These are phyloP conservation scores for Trichoderma atroviride DNA, from an alignment of 2,329 filamentous ascomycete species.

Conservation along the genomic window DNA sequence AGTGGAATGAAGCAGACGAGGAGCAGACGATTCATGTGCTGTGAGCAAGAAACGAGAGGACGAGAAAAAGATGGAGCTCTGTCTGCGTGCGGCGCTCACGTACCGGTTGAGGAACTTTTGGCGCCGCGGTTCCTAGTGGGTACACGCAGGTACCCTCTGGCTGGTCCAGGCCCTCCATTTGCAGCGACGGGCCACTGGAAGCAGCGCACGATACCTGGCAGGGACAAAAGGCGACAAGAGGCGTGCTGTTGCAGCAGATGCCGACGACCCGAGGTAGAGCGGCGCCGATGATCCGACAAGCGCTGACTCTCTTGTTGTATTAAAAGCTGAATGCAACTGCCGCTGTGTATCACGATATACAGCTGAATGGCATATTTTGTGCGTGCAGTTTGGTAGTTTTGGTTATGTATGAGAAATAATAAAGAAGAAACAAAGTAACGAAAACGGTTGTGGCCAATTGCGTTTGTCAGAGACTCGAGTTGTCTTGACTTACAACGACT, in stretches of 20 bases:
- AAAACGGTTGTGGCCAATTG: not conserved
- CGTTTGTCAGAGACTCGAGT: not conserved
- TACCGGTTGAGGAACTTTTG: slow-evolving; percentile 17
- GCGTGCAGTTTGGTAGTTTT: not conserved
- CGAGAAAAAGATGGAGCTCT: not conserved
- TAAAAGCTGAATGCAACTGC: not conserved
- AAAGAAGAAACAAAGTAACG: not conserved
- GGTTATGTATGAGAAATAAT: not conserved
- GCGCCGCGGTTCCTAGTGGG: slow-evolving; percentile 9
- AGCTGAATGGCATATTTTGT: not conserved
- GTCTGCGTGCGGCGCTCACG: not conserved
- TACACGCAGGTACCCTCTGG: slow-evolving; percentile 7
- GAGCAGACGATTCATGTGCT: not conserved
- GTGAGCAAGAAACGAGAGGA: not conserved
- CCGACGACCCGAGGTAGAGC: slow-evolving; percentile 17
- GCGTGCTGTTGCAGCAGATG: not conserved
- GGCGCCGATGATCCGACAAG: slow-evolving; percentile 12
- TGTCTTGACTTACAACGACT: not conserved
- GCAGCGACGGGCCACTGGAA: not conserved
- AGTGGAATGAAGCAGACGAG: not conserved
- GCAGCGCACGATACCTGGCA: not conserved
- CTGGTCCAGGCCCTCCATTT: not conserved
- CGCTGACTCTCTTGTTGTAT: not conserved
- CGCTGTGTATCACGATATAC: not conserved
- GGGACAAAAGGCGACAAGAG: slow-evolving; percentile 10